Evolutionary conservation across 2,329 filamentous ascomycete genomes (phyloP).

Genomic region (Herpomyces periplanetae): DNA sequence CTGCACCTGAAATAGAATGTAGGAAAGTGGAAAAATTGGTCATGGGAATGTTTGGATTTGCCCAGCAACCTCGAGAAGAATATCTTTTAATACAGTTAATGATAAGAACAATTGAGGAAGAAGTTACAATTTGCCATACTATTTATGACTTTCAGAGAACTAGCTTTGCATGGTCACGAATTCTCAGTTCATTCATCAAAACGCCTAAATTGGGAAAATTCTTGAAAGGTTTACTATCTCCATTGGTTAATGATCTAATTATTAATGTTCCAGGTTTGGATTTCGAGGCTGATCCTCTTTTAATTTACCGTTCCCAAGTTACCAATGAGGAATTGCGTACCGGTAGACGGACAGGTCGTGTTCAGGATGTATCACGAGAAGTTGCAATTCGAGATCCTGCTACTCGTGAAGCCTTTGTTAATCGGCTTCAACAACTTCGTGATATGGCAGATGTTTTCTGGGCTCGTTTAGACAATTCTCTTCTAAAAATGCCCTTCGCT

Average conservation of each 20-base stretch:
- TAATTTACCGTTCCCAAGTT: conserved; percentile 78
- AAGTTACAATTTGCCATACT: conserved; percentile 28
- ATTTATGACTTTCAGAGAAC: conserved; percentile 57
- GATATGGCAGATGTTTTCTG: conserved; percentile 85
- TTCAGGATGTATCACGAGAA: conserved; percentile 51
- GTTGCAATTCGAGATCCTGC: conserved; percentile 83
- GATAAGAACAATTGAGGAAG: conserved; percentile 39
- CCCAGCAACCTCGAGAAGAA: conserved; percentile 79
- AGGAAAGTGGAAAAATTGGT: conserved; percentile 71
- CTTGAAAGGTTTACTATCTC: conserved; percentile 44
- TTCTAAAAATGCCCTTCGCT: conserved; percentile 69
- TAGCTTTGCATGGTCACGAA: conserved; percentile 67
- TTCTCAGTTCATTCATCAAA: conserved; percentile 52
- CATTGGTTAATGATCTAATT: conserved; percentile 58
- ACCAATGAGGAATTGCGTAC: conserved; percentile 91
- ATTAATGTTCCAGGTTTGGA: conserved; percentile 67
- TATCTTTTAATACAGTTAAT: conserved; percentile 82
- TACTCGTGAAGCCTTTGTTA: conserved; percentile 64
- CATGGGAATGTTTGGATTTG: conserved; percentile 88
- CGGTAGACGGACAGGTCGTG: conserved; percentile 38
- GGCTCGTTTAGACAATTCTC: conserved; percentile 31
- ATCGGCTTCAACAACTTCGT: conserved; percentile 62
- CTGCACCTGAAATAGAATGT: conserved; percentile 55
- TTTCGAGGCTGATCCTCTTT: conserved; percentile 79
- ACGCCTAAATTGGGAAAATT: conserved; percentile 76